These are phyloP conservation scores for Chaetomiaceae sp. DNA, from an alignment of 2,329 filamentous ascomycete genomes.

Conservation along the genomic window DNA sequence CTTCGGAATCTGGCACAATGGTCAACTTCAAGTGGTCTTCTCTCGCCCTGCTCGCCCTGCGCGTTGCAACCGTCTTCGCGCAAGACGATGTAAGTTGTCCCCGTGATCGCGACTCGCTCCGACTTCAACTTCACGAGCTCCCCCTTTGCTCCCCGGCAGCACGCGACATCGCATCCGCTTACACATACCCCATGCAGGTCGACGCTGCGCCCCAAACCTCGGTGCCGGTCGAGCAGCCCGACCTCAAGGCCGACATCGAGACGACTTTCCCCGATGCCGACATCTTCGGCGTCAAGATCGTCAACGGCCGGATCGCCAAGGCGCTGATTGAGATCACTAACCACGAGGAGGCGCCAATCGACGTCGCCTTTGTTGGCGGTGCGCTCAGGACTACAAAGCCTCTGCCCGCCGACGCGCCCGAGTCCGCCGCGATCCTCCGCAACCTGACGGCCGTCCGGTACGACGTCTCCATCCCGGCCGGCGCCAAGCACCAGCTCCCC, in stretches of 20 bases:
- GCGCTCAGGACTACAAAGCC: conserved; percentile 55
- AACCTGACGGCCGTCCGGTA: conserved; percentile 79
- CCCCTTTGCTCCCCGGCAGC: neutral
- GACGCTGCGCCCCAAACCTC: conserved; percentile 22
- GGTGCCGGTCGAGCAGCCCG: conserved; percentile 27
- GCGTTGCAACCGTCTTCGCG: conserved; percentile 58
- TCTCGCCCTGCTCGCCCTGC: conserved; percentile 64
- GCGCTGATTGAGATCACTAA: conserved; percentile 79
- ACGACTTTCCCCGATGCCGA: conserved; percentile 64
- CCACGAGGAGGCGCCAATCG: conserved; percentile 69
- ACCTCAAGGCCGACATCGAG: conserved; percentile 58
- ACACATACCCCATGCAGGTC: conserved; percentile 11
- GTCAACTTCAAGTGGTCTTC: conserved; percentile 66
- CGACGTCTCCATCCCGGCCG: conserved; percentile 65
- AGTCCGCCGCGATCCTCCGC: conserved; percentile 57
- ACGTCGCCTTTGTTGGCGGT: conserved; percentile 70
- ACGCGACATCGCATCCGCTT: neutral
- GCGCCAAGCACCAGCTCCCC: conserved; percentile 67
- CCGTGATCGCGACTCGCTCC: conserved; percentile 2
- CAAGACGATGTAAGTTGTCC: conserved; percentile 51
- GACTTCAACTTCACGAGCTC: neutral
- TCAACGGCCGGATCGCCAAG: conserved; percentile 84
- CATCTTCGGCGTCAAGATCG: conserved; percentile 89
- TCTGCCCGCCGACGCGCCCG: conserved; percentile 43
- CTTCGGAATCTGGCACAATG: conserved; percentile 46